phyloP scores from a whole-genome alignment of 345 rosid genomes.

The Dovyalis caffra region DNA sequence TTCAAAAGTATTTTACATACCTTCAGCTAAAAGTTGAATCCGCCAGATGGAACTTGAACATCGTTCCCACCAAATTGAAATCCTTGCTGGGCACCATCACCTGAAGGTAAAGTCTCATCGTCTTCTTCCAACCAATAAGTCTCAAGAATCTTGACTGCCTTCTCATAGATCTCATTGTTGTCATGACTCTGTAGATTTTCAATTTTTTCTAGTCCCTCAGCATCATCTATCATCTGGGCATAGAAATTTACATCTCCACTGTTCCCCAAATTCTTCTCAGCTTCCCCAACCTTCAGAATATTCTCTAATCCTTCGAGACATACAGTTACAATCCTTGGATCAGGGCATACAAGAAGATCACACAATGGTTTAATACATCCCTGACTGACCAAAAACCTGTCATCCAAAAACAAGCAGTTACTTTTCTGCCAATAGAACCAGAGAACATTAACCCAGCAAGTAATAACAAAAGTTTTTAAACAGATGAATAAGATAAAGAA shows the following conservation, averaged over 20 bases:
- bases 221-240: constrained; percentile 22
- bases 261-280: constrained; percentile 20
- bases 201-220: constrained; percentile 23
- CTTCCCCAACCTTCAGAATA: constrained; percentile 28
- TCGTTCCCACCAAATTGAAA: constrained; percentile 15
- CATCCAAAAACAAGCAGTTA: constrained; percentile 3
- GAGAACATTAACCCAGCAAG: background rate
- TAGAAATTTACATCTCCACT: constrained; percentile 18
- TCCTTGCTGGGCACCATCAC: constrained; percentile 19
- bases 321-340: constrained; percentile 32
- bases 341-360: constrained; percentile 34
- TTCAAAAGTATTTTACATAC: background rate
- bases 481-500: background rate
- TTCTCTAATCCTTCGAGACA: constrained; percentile 32
- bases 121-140: constrained; percentile 27
- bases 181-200: constrained; percentile 28
- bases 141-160: constrained; percentile 27
- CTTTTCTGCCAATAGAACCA: background rate
- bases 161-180: constrained; percentile 25
- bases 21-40: constrained; percentile 27
- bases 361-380: constrained; percentile 32
- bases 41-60: constrained; percentile 20
- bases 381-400: constrained; percentile 24
- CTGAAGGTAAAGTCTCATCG: constrained; percentile 18
- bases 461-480: background rate